Conservation (phyloP, 495 filamentous ascomycete genomes). For the Tuber microsphaerosporum region DNA sequence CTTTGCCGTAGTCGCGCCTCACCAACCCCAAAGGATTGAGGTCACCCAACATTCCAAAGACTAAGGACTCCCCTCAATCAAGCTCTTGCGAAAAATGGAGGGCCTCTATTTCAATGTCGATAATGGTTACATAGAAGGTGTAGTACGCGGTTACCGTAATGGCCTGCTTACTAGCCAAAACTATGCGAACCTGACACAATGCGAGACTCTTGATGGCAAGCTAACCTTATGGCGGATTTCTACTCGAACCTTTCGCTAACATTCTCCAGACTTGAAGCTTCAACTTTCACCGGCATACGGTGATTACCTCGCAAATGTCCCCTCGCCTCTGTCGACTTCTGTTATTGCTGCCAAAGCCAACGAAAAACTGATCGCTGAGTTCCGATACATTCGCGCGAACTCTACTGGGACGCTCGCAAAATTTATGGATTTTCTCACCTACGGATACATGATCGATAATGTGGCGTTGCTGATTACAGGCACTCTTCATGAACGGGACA, state of each 20-base stretch:
- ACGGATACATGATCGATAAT: slow-evolving; percentile 99
- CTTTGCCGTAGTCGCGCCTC: background rate
- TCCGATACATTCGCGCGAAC: slow-evolving; percentile 89
- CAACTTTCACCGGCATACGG: slow-evolving; percentile 95
- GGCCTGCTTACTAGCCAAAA: slow-evolving; percentile 80
- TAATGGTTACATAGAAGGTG: slow-evolving; percentile 94
- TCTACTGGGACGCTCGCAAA: slow-evolving; percentile 80
- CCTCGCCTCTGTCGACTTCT: slow-evolving; percentile 94
- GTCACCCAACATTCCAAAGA: background rate
- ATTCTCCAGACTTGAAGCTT: slow-evolving; percentile 75
- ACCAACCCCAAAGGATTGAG: background rate
- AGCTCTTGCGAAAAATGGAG: slow-evolving; percentile 57
- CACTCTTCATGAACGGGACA: slow-evolving; percentile 95
- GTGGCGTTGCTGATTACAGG: slow-evolving; percentile 97
- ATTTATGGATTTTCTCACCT: slow-evolving; percentile 95
- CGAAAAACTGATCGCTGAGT: slow-evolving; percentile 95
- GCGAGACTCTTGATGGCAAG: slow-evolving; percentile 94
- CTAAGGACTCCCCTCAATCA: slow-evolving; percentile 16
- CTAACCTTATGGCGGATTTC: slow-evolving; percentile 4
- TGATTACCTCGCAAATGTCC: slow-evolving; percentile 89
- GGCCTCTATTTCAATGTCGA: slow-evolving; percentile 94
- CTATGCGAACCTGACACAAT: slow-evolving; percentile 95
- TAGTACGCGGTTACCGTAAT: slow-evolving; percentile 95
- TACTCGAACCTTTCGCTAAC: slow-evolving; percentile 5
- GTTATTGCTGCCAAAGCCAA: slow-evolving; percentile 88